Evolutionary conservation across 768 basidiomycete genomes (phyloP).

Genomic region (Scleroderma citrinum): DNA sequence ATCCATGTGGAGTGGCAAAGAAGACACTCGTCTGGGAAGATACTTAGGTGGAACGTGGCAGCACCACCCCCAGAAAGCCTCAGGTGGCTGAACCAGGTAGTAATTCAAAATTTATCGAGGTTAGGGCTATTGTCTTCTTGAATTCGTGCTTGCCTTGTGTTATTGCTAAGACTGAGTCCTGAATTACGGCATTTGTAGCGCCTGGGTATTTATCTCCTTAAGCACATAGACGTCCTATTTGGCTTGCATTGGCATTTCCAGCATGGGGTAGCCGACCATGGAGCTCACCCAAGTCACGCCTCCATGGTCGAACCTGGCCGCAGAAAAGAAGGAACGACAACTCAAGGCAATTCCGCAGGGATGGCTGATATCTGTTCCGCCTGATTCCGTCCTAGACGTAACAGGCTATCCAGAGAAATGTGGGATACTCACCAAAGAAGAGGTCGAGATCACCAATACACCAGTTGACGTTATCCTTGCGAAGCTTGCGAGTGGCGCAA

Average conservation of each 20-base stretch:
- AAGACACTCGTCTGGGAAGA: too few relatives aligned
- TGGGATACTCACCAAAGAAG: constrained; percentile 50
- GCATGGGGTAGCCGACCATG: too few relatives aligned
- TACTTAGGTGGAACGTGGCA: too few relatives aligned
- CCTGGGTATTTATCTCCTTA: too few relatives aligned
- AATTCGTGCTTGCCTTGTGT: too few relatives aligned
- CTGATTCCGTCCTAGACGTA: constrained; percentile 46
- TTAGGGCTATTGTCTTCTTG: too few relatives aligned
- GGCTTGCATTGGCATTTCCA: too few relatives aligned
- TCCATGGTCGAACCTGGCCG: constrained; percentile 47
- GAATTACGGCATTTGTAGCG: too few relatives aligned
- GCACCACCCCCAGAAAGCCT: background rate
- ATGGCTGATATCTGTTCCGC: constrained; percentile 53
- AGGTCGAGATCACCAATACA: constrained; percentile 56
- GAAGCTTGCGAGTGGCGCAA: constrained; percentile 47
- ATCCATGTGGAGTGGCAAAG: too few relatives aligned
- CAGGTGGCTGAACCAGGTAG: background rate
- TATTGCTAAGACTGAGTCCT: too few relatives aligned
- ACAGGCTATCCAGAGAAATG: constrained; percentile 46
- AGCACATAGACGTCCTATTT: too few relatives aligned
- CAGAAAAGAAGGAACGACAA: constrained; percentile 51
- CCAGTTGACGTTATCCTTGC: constrained; percentile 40
- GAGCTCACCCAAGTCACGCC: background rate
- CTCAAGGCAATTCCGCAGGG: constrained; percentile 53
- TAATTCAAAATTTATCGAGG: background rate